Evolutionary conservation across 169 alveolate species (phyloP), one percentile per base, ranked within the genome.

Genomic region (Plasmodium falciparum): DNA sequence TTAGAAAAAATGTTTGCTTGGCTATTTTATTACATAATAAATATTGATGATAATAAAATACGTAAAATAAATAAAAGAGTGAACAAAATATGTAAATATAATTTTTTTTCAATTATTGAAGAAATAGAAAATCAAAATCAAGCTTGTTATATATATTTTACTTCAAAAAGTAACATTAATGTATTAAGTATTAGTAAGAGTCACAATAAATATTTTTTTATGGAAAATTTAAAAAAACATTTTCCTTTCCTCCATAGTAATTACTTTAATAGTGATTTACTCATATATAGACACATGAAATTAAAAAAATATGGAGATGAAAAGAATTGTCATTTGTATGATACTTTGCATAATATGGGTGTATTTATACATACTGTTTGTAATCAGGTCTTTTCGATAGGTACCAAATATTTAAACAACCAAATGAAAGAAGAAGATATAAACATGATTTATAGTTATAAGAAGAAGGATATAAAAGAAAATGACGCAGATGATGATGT

Each of bases 171-270:
- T 33, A 58, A n/a, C 33, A 49, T 86, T 80, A 58, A 66, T 66
- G 92, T 73, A 15, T 72, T 86, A 59, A 72, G 78, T 86, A 66
- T 86, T 22, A 86, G 92, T 20, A 71, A 86, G 43, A 71, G 92
- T 17, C 13, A 69, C 17, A 49, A 86, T 22, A 62, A 86, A 15
- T 58, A 71, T 47, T 70, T 49, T 20, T 56, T 86, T 17, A n/a
- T 72, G 13, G 65, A 72, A 1, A 52, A 4, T 12, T 45, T 72
- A 72, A 86, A 72, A 49, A 13, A 50, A 45, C 5, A 7, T 22
- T 7, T 49, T 5, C 66, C n/a, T 26, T 72, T 86, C 49, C 24
- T 43, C 15, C 59, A 56, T 26, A 33, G 43, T 22, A 86, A 67
- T 11, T 86, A 86, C 50, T 39, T 29, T 3, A 72, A 86, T 71